Base-by-base conservation (phyloP, 2,329 filamentous ascomycete genomes). In the Fusarium robinianum region DNA sequence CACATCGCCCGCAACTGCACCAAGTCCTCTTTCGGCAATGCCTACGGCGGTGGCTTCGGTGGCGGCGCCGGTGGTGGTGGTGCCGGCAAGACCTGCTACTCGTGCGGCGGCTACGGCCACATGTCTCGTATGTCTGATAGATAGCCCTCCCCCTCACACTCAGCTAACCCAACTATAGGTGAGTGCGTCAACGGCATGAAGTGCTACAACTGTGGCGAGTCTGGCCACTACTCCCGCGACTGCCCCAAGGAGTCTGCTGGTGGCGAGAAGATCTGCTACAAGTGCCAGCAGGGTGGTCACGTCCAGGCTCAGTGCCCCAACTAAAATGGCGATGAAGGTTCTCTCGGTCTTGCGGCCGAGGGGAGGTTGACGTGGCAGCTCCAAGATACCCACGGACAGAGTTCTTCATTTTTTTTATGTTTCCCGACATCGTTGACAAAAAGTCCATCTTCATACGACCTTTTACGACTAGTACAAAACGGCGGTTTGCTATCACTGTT, bases 181-280 rank as follows among this genome's bases (percentile, higher is more conserved):
- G 94, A 97, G 75, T 99, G 94, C 76, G 95, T 92, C 63, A 95
- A 97, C 72, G 94, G 94, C 65, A 92, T 95, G 80, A 97, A 97
- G 81, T 99, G 94, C 86, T 99, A 97, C 85, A 96, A 96, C 84
- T 97, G 94, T 62, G 82, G 82, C 66, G 90, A 96, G 78, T 87
- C 92, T 62, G 92, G 94, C 53, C 92, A 97, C 74, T 84, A 96
- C 71, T 95, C 88, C 58, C 88, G 92, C 58, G 94, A 99, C 73
- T 99, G 94, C 81, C 87, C 91, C 63, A 91, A 92, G 69, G 92
- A 96, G 75, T 88, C 88, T 48, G 82, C 84, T 61, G 81, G 83
- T 59, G 82, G 85, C 66, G 92, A 97, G 81, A 92, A 95, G 71
- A 90, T 96, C 69, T 99, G 94, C 86, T 99, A 99, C 83, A 95